Evolutionary conservation across 345 rosid species (phyloP), one percentile per base, ranked within the genome.

Genomic region (Aquilaria sinensis): DNA sequence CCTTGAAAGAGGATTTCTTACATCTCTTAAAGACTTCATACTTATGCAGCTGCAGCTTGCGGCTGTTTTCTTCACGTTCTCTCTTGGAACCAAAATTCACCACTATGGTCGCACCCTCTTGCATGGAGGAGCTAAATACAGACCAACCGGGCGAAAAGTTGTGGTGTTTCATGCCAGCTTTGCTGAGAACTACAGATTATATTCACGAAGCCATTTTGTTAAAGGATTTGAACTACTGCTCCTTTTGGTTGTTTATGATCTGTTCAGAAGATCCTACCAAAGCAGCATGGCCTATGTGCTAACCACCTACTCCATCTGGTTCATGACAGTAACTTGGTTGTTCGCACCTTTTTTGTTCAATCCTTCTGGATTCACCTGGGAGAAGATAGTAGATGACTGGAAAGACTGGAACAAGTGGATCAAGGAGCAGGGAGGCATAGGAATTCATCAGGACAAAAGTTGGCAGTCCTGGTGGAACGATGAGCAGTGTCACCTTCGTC

Each of bases 391-490:
- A 16, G 96, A 87, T 59, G 98, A 90, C 58, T 93, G 98, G 98
- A 90, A 83, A 73, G 96, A 88, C 41, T 93, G 97, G 98, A 93
- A 90, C 72, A 90, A 85, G 84, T 93, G 98, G 98, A 93, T 90
- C 67, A 86, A 83, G 74, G 86, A 77, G 72, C 92, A 86, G 83
- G 98, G 97, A 31, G 98, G 98, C 10, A 90, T 93, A 32, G 98
- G 98, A 56, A 89, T 90, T 70, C 94, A 84, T 60, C 90, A 87
- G 55, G 96, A 93, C 57, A 93, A 88, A 76, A 93, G 98, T 76
- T 93, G 98, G 98, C 85, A 93, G 64, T 90, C 98, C 14, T 93
- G 98, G 98, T 93, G 98, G 98, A 74, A 71, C 32, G 96, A 90
- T 16, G 97, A 90, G 69, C 98, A 93, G 76, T 81, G 83, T 32